Evolutionary conservation across 306 rosid genomes (phyloP).

Genomic region (Pyrus communis): DNA sequence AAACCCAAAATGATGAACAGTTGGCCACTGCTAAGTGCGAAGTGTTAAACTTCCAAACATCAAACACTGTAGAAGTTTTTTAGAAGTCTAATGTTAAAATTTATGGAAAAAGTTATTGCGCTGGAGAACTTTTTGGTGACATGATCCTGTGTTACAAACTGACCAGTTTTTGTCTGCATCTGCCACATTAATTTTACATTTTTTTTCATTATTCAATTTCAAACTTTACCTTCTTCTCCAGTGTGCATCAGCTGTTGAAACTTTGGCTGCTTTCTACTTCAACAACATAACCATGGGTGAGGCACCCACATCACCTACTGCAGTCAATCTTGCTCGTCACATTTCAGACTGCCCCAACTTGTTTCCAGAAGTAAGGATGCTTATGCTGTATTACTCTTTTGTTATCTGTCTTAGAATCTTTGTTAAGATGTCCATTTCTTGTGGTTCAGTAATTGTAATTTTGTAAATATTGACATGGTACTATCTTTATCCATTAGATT

Average conservation of each 20-base stretch:
- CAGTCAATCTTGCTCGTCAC: conserved; percentile 76
- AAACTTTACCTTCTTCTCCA: conserved; percentile 34
- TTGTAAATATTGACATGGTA: not conserved
- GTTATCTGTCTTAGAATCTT: not conserved
- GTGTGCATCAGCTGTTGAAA: conserved; percentile 99
- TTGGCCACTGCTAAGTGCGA: not conserved
- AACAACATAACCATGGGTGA: conserved; percentile 94
- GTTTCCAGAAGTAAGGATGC: conserved; percentile 72
- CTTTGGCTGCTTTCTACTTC: conserved; percentile 89
- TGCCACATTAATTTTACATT: not conserved
- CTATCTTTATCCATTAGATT: too few species aligned
- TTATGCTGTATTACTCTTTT: not conserved
- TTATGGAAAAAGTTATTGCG: not conserved
- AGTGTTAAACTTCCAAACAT: not conserved
- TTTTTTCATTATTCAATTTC: not conserved
- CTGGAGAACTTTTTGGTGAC: not conserved
- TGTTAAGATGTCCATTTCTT: not conserved
- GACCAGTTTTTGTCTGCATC: not conserved
- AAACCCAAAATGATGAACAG: not conserved
- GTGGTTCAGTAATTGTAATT: not conserved
- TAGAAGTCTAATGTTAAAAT: not conserved
- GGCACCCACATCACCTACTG: conserved; percentile 72
- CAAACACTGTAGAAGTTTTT: not conserved
- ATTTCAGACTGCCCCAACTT: conserved; percentile 83
- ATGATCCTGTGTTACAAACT: not conserved